A percentile compares a stretch with the other conserved stretches of the same genome.
Evolutionary conservation across 129 eudicot species (phyloP).

Genomic region (Helianthus tuberosus): DNA sequence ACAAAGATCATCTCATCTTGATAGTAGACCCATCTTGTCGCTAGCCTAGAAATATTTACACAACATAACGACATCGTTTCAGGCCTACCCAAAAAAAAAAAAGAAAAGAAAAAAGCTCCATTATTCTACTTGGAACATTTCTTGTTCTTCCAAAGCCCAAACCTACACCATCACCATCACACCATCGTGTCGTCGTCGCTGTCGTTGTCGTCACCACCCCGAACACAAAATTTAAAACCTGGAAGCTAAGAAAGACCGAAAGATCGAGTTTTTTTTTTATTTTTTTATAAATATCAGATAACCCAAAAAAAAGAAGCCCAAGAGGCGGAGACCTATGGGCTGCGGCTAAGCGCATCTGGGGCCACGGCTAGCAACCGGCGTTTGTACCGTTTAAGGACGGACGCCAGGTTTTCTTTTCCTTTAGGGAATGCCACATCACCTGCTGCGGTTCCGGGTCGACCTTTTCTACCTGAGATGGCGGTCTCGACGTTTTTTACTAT

Average conservation of each 20-base stretch:
- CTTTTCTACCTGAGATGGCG: conserved; percentile 81
- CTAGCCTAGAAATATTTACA: conserved; percentile 44
- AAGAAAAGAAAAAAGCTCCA: conserved; percentile 23
- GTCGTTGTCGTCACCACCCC: not conserved
- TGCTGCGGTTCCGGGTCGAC: conserved; percentile 94
- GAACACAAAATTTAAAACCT: conserved; percentile 31
- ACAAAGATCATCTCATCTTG: conserved; percentile 30
- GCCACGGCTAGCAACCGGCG: conserved; percentile 69
- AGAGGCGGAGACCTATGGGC: conserved; percentile 41
- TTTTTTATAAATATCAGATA: conserved; percentile 7
- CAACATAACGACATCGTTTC: conserved; percentile 37
- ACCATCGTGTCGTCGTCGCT: no score
- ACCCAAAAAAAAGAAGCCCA: conserved; percentile 24
- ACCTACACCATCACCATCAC: conserved; percentile 1
- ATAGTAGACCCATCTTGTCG: conserved; percentile 37
- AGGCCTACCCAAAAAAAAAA: conserved; percentile 32
- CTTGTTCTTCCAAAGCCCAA: conserved; percentile 3
- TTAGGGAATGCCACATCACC: conserved; percentile 94
- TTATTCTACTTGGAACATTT: conserved; percentile 31
- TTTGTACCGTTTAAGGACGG: conserved; percentile 90
- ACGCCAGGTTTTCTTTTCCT: conserved; percentile 89
- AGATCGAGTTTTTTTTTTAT: conserved; percentile 16
- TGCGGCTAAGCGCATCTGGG: conserved; percentile 48
- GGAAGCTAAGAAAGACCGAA: conserved; percentile 23
- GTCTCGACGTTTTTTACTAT: conserved; percentile 84